Evolutionary conservation across 2,329 filamentous ascomycete species (phyloP).

Genomic region (Taxawa tesnikishii): DNA sequence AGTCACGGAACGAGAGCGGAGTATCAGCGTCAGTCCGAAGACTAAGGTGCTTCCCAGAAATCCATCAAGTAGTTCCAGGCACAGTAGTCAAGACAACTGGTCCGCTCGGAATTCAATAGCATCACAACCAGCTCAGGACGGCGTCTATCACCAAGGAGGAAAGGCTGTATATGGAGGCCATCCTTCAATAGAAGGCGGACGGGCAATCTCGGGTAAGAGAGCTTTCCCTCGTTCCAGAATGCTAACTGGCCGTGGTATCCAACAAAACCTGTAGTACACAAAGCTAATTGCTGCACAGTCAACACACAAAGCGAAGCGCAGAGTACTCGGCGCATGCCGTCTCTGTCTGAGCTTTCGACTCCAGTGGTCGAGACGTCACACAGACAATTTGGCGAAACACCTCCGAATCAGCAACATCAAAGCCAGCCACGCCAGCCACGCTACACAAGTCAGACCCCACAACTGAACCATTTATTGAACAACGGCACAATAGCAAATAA

Average conservation of each 20-base stretch:
- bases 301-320: too few relatives aligned
- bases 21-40: constrained; percentile 68
- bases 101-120: constrained; percentile 4
- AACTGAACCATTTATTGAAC: background rate
- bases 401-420: background rate
- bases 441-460: background rate
- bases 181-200: too few relatives aligned
- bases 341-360: background rate
- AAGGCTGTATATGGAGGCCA: too few relatives aligned
- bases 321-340: background rate
- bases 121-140: background rate
- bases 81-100: constrained; percentile 18
- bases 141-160: background rate
- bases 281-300: too few relatives aligned
- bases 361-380: too few relatives aligned
- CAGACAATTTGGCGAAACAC: too few relatives aligned
- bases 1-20: constrained; percentile 54
- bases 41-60: constrained; percentile 31
- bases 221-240: too few relatives aligned
- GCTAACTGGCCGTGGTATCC: too few relatives aligned
- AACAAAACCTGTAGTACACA: too few relatives aligned
- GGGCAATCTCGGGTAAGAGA: too few relatives aligned
- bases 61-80: constrained; percentile 17
- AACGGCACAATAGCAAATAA: background rate
- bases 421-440: background rate